Percentiles rank a stretch among this genome's conserved stretches.
These are phyloP conservation scores for Globisporangium cystogenes DNA, from an alignment of 352 stramenopile species.

Conservation along the genomic window DNA sequence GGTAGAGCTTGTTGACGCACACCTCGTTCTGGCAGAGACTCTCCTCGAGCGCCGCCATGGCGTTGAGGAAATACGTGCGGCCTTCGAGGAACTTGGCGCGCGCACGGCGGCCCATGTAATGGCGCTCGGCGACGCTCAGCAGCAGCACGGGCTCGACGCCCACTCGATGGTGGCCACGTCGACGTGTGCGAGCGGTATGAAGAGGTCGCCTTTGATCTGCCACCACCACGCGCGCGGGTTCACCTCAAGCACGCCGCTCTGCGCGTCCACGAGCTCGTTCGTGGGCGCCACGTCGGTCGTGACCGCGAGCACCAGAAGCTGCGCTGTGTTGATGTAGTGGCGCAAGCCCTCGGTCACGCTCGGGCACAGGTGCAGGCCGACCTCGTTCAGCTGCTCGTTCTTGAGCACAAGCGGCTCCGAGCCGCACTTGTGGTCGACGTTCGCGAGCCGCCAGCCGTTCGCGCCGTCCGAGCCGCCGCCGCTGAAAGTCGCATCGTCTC, in stretches of 20 bases:
- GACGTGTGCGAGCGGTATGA: conserved; percentile 72
- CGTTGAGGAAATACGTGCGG: conserved; percentile 75
- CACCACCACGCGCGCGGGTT: conserved; percentile 60
- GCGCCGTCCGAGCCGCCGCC: conserved; percentile 25
- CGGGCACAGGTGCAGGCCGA: conserved; percentile 71
- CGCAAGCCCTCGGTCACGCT: conserved; percentile 78
- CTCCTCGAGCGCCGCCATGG: conserved; percentile 72
- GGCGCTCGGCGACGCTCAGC: conserved; percentile 66
- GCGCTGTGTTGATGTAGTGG: conserved; percentile 85
- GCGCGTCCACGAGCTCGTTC: conserved; percentile 79
- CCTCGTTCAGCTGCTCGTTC: conserved; percentile 62
- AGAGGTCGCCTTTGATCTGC: conserved; percentile 79
- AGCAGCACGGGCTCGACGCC: conserved; percentile 66
- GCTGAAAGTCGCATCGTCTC: conserved; percentile 60
- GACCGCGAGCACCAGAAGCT: conserved; percentile 68
- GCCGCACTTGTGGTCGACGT: conserved; percentile 75
- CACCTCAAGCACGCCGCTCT: conserved; percentile 66
- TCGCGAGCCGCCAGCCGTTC: conserved; percentile 55
- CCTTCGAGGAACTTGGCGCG: conserved; percentile 72
- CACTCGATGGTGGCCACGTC: conserved; percentile 56
- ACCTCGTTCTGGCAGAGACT: conserved; percentile 78
- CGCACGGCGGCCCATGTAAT: conserved; percentile 65
- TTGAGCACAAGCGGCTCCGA: conserved; percentile 48
- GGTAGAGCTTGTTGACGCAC: conserved; percentile 64
- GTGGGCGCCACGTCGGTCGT: conserved; percentile 78